Evolutionary conservation across 2,329 filamentous ascomycete genomes (phyloP), one percentile per base, ranked within the genome.

Genomic region (Myriosclerotinia duriaeana): DNA sequence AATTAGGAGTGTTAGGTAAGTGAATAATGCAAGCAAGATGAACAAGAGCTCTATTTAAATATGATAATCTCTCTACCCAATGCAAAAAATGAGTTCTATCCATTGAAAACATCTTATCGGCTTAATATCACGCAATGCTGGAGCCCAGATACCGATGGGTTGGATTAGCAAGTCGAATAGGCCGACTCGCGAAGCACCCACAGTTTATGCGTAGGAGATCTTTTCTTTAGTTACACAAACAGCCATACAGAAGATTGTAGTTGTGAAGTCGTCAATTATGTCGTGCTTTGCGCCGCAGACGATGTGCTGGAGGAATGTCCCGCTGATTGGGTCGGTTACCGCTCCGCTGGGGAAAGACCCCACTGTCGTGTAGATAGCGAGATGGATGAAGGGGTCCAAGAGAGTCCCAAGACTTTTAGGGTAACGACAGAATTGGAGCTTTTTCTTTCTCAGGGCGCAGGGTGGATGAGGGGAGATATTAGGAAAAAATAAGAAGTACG

Each of bases 121-220:
- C 44, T n/a, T n/a, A 46, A n/a, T 46, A 46, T 46, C 44, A 46
- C 44, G 44, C 44, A 46, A 46, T 46, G 44, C 44, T 46, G 44
- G 17, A 46, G 14, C 7, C 44, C 44, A 46, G 17, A 46, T 17
- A 17, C 20, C 42, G 42, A 46, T 46, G 44, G 17, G 8, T 17
- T n/a, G 6, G 44, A 46, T 46, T 46, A n/a, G 17, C 44, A 46
- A 46, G 17, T 20, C 15, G 17, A 46, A 46, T n/a, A 46, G 44
- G 44, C 44, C 44, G 17, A 46, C 44, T 46, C 30, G 6, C 30
- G 30, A 34, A 34, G 4, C 30, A 34, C 30, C 44, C 44, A 8
- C 44, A 46, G 44, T n/a, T 46, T n/a, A 46, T 46, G 44, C 44
- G 44, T 7, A 46, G 44, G 20, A 48, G 5, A 20, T 9, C 7